Evolutionary conservation across 169 alveolate genomes (phyloP), one percentile per base, ranked within the genome.

Genomic region (Eimeria tenella): DNA sequence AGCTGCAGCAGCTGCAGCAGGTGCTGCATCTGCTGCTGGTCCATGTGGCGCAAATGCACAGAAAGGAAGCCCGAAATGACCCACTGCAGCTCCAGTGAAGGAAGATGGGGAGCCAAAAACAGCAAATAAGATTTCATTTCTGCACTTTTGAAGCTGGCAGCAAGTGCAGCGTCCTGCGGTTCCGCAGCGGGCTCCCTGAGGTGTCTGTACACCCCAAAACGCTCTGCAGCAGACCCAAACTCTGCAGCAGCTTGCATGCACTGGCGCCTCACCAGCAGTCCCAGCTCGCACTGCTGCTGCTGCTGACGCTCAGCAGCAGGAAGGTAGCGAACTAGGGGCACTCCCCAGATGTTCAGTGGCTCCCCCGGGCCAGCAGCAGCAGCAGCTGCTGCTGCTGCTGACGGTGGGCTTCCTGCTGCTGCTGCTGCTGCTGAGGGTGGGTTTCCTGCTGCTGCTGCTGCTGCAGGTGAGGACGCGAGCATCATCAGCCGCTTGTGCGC

Each of bases 181-280:
- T 55, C 73, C 65, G 8, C 88, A 5, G 5, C 73, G n/a, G 70
- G 70, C 15, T 81, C 7, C 3, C n/a, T 81, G 55, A 81, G 49
- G 71, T 81, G 89, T 56, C 71, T 55, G 89, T 81, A 81, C 89
- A 81, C 89, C 89, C 73, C 31, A 52, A 73, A 56, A 15, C 73
- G 53, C 89, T 81, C 89, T 15, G 58, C 31, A 23, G 65, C 71
- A 81, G 71, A 21, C 5, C 89, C 89, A 56, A 55, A 81, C 19
- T 10, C 65, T 11, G 52, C 89, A 21, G 58, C 58, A 17, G 89
- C 89, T 17, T 81, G 89, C 71, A 81, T 81, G 73, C 89, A 81
- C n/a, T 81, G 89, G 19, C 53, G 50, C 53, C 42, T 68, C 19
- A 81, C 11, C 73, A 55, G 23, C 17, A 3, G 7, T 0, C 89